These are phyloP conservation scores for Nemania serpens DNA, from an alignment of 2,329 filamentous ascomycete genomes.

Conservation along the genomic window DNA sequence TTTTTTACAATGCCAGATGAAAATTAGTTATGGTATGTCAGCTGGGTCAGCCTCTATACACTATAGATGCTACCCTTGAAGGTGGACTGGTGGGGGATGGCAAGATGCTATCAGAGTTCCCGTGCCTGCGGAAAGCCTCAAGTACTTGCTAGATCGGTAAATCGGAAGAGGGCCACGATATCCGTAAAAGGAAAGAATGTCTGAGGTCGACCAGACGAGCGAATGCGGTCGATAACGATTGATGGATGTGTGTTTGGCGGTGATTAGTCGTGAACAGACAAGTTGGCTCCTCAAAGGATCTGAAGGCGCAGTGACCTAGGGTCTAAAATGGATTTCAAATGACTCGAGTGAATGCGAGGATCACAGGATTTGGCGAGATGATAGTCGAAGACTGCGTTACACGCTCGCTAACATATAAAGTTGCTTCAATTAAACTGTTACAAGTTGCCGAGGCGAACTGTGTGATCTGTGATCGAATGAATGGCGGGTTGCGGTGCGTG, in stretches of 20 bases:
- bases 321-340: conserved; percentile 20
- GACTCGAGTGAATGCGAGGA: conserved; percentile 15
- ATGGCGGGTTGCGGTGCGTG: conserved; percentile 21
- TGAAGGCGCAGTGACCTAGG: conserved; percentile 27
- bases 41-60: conserved; percentile 25
- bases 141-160: conserved; percentile 32
- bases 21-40: conserved; percentile 27
- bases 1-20: conserved; percentile 26
- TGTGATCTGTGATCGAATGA: conserved; percentile 33
- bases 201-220: conserved; percentile 25
- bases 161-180: conserved; percentile 21
- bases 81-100: conserved; percentile 22
- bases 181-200: conserved; percentile 28
- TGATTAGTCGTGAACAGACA: conserved; percentile 3
- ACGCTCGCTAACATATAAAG: conserved; percentile 25
- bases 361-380: conserved; percentile 34
- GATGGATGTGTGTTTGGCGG: conserved; percentile 29
- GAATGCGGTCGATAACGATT: conserved; percentile 24
- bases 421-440: conserved; percentile 30
- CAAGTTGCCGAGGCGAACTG: conserved; percentile 30
- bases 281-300: neutral
- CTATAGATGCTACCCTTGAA: conserved; percentile 21
- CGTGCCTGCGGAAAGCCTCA: conserved; percentile 40
- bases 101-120: conserved; percentile 28
- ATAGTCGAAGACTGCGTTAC: conserved; percentile 32